Evolutionary conservation across 106 monocot species (phyloP).

Genomic region (Acanthochlamys bracteata): DNA sequence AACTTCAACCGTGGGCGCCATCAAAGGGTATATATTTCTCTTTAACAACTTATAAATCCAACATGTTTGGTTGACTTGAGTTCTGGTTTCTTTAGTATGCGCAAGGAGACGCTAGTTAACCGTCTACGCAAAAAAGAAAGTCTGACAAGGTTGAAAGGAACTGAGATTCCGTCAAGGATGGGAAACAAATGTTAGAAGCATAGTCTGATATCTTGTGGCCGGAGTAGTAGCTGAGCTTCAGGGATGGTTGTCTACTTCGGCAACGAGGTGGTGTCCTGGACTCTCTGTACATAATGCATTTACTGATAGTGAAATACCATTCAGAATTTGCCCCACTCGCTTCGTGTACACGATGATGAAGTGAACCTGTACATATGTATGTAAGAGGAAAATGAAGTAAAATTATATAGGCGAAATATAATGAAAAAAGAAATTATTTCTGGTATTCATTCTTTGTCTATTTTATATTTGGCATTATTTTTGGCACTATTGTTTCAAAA

Average conservation of each 20-base stretch:
- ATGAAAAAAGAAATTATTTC: too few species aligned
- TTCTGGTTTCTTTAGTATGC: not conserved
- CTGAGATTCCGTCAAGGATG: too few species aligned
- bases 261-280: not conserved
- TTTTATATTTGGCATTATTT: too few species aligned
- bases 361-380: conserved; percentile 11
- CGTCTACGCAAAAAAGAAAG: not conserved
- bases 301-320: not conserved
- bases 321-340: conserved; percentile 13
- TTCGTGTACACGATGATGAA: conserved; percentile 18
- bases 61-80: not conserved
- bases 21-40: conserved; percentile 16
- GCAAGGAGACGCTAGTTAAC: not conserved
- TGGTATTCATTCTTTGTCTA: too few species aligned
- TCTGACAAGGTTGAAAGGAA: too few species aligned
- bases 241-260: not conserved
- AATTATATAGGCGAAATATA: too few species aligned
- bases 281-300: not conserved
- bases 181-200: too few species aligned
- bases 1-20: conserved; percentile 32
- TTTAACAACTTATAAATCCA: not conserved
- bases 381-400: too few species aligned
- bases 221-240: too few species aligned
- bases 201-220: too few species aligned
- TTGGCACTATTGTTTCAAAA: too few species aligned